phyloP scores from a whole-genome alignment of 2,329 filamentous ascomycete species.

The Fusarium sublunatum region DNA sequence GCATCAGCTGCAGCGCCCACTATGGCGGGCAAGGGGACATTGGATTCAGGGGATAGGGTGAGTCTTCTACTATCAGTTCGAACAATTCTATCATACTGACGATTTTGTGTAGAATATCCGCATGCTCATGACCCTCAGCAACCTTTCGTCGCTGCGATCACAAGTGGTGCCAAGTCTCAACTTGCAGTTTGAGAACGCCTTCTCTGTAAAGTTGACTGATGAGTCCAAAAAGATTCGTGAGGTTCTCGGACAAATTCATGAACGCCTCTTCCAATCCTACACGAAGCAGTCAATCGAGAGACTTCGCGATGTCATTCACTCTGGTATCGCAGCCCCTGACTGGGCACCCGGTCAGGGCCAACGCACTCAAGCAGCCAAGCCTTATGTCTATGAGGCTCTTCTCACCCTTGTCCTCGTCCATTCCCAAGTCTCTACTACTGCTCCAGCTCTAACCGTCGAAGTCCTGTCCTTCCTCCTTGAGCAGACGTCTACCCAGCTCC shows the following conservation, averaged over 20 bases:
- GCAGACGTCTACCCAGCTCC: constrained; percentile 80
- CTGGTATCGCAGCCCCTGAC: constrained; percentile 75
- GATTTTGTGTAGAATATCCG: constrained; percentile 76
- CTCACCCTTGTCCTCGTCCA: constrained; percentile 90
- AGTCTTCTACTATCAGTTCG: constrained; percentile 43
- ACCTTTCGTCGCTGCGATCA: constrained; percentile 83
- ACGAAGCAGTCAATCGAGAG: constrained; percentile 78
- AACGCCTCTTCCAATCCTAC: constrained; percentile 91
- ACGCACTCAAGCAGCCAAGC: constrained; percentile 78
- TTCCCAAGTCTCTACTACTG: constrained; percentile 85
- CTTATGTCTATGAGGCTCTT: constrained; percentile 90
- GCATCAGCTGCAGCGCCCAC: constrained; percentile 50
- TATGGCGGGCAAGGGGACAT: constrained; percentile 57
- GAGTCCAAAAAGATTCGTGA: constrained; percentile 93
- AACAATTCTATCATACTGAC: constrained; percentile 38
- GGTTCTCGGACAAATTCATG: constrained; percentile 89
- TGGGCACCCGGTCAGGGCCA: constrained; percentile 73
- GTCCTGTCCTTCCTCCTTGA: constrained; percentile 90
- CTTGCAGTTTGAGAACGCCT: constrained; percentile 90
- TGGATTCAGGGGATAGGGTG: constrained; percentile 68
- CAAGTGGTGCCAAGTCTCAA: constrained; percentile 90
- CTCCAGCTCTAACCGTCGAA: constrained; percentile 78
- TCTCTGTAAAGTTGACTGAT: constrained; percentile 93
- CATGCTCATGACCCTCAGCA: constrained; percentile 93
- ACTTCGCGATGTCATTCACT: constrained; percentile 75